Evolutionary conservation across 805 yeast genomes (phyloP).

Genomic region (Sungouiella blattae): DNA sequence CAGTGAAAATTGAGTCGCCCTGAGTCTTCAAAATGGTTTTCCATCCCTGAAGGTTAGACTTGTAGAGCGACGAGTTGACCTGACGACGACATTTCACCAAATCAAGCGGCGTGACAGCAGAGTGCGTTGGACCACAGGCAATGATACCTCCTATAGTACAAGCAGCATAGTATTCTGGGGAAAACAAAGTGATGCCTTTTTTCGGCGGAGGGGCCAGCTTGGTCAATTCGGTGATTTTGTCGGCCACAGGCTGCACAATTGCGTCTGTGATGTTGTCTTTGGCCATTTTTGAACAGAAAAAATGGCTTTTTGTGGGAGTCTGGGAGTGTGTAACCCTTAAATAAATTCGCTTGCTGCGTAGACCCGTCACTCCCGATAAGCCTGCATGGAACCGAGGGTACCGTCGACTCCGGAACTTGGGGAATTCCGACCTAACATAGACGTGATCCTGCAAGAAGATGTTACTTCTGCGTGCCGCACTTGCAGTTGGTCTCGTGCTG

Average conservation of each 20-base stretch:
- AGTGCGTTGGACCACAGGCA: slow-evolving; percentile 97
- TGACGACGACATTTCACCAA: slow-evolving; percentile 91
- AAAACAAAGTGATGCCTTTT: slow-evolving; percentile 46
- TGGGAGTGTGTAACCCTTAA: no score
- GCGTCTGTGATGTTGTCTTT: slow-evolving; percentile 20
- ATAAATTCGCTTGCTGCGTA: no score
- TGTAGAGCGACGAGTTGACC: slow-evolving; percentile 71
- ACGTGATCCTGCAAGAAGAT: no score
- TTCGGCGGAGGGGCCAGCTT: slow-evolving; percentile 6
- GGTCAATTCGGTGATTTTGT: slow-evolving; percentile 19
- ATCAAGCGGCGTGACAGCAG: slow-evolving; percentile 89
- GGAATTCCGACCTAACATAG: no score
- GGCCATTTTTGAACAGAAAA: background rate
- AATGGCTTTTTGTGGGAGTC: no score
- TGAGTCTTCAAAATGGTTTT: slow-evolving; percentile 64
- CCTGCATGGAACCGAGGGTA: slow-evolving; percentile 1
- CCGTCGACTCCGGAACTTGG: background rate
- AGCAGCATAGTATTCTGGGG: slow-evolving; percentile 63
- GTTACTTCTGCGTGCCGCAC: no score
- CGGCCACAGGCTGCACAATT: slow-evolving; percentile 29
- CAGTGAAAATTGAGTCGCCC: slow-evolving; percentile 82
- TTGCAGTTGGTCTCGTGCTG: no score
- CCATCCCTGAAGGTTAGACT: slow-evolving; percentile 81
- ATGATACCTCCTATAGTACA: slow-evolving; percentile 76
- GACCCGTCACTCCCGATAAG: slow-evolving; percentile 2